These are phyloP conservation scores for Pythium phragmitis DNA, from an alignment of 352 stramenopile genomes.

Conservation along the genomic window DNA sequence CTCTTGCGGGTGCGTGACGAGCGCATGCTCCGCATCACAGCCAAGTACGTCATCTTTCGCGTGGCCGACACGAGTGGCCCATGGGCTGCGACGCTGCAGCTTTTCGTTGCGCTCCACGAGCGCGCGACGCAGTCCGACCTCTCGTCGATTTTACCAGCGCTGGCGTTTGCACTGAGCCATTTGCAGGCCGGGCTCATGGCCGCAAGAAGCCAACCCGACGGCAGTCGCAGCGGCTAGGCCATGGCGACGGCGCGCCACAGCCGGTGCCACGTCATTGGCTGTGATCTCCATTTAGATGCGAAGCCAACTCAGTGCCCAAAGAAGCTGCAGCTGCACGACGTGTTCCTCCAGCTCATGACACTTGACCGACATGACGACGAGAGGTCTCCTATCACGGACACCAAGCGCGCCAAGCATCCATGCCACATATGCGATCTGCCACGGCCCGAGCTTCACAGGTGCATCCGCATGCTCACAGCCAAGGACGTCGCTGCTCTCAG, in stretches of 20 bases:
- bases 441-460: slow-evolving; percentile 44
- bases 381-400: slow-evolving; percentile 48
- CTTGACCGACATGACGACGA: slow-evolving; percentile 58
- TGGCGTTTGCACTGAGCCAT: slow-evolving; percentile 60
- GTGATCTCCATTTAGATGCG: slow-evolving; percentile 37
- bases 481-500: slow-evolving; percentile 58
- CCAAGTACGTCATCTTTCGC: neutral
- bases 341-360: slow-evolving; percentile 51
- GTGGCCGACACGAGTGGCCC: neutral
- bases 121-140: slow-evolving; percentile 18
- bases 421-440: slow-evolving; percentile 41
- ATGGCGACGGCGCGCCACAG: slow-evolving; percentile 39
- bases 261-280: slow-evolving; percentile 67
- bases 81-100: neutral
- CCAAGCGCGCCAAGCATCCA: slow-evolving; percentile 35
- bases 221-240: neutral
- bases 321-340: slow-evolving; percentile 28
- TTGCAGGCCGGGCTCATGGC: slow-evolving; percentile 50
- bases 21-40: neutral
- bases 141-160: slow-evolving; percentile 40
- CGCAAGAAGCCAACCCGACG: slow-evolving; percentile 8
- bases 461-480: slow-evolving; percentile 62
- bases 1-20: neutral
- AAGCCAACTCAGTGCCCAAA: neutral
- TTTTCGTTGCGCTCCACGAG: slow-evolving; percentile 34